These are phyloP conservation scores for Monosporascus sp. DNA, from an alignment of 2,329 filamentous ascomycete species.

Conservation along the genomic window DNA sequence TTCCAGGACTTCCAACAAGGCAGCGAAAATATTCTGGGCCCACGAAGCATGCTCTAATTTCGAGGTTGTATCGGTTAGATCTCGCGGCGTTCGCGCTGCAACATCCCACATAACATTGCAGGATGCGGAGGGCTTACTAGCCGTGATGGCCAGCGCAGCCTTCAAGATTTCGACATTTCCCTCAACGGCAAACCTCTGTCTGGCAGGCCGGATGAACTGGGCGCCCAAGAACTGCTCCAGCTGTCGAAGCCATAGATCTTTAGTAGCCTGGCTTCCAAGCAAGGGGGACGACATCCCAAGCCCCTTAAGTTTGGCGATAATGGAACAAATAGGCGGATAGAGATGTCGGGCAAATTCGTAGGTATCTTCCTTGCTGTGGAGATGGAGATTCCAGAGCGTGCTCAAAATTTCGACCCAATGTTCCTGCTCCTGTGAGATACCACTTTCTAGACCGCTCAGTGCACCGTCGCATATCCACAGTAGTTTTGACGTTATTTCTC, in stretches of 20 bases:
- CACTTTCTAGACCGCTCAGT: constrained; percentile 25
- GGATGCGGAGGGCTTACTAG: constrained; percentile 28
- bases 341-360: constrained; percentile 43
- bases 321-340: constrained; percentile 31
- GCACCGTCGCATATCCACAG: constrained; percentile 39
- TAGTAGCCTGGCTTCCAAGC: constrained; percentile 17
- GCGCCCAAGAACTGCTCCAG: constrained; percentile 44
- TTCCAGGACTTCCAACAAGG: constrained; percentile 15
- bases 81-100: constrained; percentile 19
- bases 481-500: constrained; percentile 39
- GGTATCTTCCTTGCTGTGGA: constrained; percentile 42
- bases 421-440: constrained; percentile 31
- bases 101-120: constrained; percentile 37
- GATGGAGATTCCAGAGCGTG: constrained; percentile 48
- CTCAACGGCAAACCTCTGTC: constrained; percentile 39
- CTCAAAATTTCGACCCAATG: constrained; percentile 43
- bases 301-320: constrained; percentile 36
- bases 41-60: constrained; percentile 24
- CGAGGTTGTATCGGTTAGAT: constrained; percentile 21
- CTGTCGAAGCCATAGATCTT: constrained; percentile 38
- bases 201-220: constrained; percentile 47
- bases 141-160: constrained; percentile 34
- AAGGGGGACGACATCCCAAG: constrained; percentile 14
- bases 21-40: constrained; percentile 19
- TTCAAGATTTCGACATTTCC: constrained; percentile 36